phyloP scores from a whole-genome alignment of 257 asterid genomes.

The Fraxinus quadrangulata region DNA sequence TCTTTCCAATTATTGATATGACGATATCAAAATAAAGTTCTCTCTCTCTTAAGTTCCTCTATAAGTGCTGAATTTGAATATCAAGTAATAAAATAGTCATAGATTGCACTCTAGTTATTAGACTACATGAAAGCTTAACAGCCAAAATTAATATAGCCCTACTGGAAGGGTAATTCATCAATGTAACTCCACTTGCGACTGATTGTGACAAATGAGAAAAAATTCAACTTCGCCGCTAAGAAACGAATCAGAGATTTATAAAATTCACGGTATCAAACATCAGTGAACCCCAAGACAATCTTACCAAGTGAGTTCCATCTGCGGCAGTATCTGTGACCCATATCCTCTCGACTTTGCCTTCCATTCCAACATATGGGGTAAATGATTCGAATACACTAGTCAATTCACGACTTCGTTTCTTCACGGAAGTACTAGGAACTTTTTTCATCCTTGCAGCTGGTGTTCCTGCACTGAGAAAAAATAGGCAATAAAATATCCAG shows the following conservation, averaged over 20 bases:
- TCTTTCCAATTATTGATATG: not conserved
- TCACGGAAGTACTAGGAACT: constrained; percentile 83
- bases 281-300: constrained; percentile 10
- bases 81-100: not conserved
- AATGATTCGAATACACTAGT: constrained; percentile 83
- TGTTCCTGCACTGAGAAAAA: constrained; percentile 51
- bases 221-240: not conserved
- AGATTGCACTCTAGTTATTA: not conserved
- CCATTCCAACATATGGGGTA: constrained; percentile 81
- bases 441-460: constrained; percentile 96
- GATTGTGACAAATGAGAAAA: not conserved
- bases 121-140: not conserved
- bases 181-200: not conserved
- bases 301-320: constrained; percentile 91
- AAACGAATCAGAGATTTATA: not conserved
- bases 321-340: constrained; percentile 91
- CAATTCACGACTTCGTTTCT: constrained; percentile 87
- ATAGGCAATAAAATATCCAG: constrained; percentile 12
- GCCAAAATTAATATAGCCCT: not conserved
- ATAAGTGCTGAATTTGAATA: too few species aligned
- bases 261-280: not conserved
- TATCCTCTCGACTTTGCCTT: constrained; percentile 76
- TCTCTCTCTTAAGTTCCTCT: not conserved
- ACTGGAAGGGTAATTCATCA: not conserved
- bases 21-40: not conserved